Conservation (phyloP, 2,329 filamentous ascomycete species). For the Cryphonectria nitschkei region DNA sequence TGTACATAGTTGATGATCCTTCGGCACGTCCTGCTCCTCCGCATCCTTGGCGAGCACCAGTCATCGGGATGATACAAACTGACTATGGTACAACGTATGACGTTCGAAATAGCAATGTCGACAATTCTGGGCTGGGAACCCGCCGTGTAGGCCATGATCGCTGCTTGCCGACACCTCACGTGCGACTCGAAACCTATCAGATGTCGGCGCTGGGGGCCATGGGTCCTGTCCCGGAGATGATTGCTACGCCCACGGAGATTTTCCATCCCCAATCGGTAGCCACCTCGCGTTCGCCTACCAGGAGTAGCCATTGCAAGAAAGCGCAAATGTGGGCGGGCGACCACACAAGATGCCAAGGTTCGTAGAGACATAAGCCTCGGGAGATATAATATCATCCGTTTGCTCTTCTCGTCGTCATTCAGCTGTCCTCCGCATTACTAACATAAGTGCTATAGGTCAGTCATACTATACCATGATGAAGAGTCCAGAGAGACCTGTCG, state of each 20-base stretch:
- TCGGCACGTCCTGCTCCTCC: background rate
- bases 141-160: constrained; percentile 10
- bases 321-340: constrained; percentile 4
- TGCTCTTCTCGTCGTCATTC: background rate
- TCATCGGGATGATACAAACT: background rate
- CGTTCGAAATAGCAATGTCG: background rate
- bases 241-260: constrained; percentile 25
- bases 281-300: constrained; percentile 14
- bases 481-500: background rate
- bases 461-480: background rate
- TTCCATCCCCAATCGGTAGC: constrained; percentile 20
- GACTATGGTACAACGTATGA: background rate
- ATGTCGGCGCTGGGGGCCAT: constrained; percentile 5
- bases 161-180: constrained; percentile 7
- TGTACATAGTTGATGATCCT: background rate
- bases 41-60: background rate
- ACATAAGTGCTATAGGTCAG: background rate
- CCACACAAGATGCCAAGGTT: background rate
- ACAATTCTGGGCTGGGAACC: background rate
- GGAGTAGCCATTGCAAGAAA: constrained; percentile 9
- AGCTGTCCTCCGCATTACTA: background rate
- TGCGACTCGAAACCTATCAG: constrained; percentile 8
- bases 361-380: constrained; percentile 7
- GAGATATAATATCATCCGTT: background rate
- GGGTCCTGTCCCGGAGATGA: constrained; percentile 28